phyloP scores from a whole-genome alignment of 179 eudicot species.

The Beta lomatogona region DNA sequence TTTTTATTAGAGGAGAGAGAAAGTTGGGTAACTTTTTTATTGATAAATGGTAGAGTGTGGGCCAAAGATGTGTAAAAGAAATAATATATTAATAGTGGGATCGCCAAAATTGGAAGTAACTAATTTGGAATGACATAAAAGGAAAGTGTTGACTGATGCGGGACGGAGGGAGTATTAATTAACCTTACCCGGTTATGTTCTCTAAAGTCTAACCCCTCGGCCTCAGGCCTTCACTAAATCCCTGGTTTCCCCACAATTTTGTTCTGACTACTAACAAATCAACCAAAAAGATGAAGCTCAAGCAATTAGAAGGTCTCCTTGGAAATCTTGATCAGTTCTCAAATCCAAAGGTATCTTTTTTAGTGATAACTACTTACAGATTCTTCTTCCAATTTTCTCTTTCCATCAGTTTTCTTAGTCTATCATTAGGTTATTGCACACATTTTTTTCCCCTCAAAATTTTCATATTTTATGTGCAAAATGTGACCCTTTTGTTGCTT shows the following conservation, averaged over 20 bases:
- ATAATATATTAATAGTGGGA: too few relatives aligned
- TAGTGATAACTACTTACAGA: background rate
- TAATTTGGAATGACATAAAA: too few relatives aligned
- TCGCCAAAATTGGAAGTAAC: too few relatives aligned
- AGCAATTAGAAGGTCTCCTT: constrained; percentile 82
- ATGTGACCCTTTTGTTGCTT: constrained; percentile 19
- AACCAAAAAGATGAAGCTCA: constrained; percentile 74
- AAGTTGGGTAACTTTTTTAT: too few relatives aligned
- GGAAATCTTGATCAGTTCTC: constrained; percentile 85
- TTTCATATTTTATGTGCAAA: constrained; percentile 11
- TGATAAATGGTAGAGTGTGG: too few relatives aligned
- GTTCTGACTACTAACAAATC: background rate
- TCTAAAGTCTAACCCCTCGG: too few relatives aligned
- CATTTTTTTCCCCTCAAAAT: background rate
- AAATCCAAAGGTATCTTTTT: constrained; percentile 60
- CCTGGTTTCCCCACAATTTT: background rate
- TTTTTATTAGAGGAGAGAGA: too few relatives aligned
- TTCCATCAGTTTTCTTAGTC: background rate
- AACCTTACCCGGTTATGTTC: too few relatives aligned
- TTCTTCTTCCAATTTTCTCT: background rate
- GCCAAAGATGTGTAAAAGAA: too few relatives aligned
- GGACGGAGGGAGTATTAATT: too few relatives aligned
- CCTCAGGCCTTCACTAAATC: background rate
- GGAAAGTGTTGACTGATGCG: too few relatives aligned
- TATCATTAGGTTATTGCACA: background rate